Base-by-base conservation (phyloP, 2,329 filamentous ascomycete genomes). In the Exophiala viscosa region DNA sequence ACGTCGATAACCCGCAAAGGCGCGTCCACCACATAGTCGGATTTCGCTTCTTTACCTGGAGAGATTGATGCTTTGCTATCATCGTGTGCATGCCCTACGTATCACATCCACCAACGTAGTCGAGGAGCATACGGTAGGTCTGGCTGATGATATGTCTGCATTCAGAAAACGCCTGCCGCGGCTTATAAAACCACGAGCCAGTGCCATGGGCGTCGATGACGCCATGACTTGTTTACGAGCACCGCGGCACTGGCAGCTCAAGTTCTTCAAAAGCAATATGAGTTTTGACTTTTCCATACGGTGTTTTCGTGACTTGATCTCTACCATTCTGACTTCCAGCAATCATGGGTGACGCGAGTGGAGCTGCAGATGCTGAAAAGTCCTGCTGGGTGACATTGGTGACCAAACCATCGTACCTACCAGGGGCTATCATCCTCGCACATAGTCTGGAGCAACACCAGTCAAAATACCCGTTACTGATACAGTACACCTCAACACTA, bases 341-440 rank as follows among this genome's bases (percentile, higher is more conserved):
- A 31, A 23, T 18, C 35, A 32, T 42, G 40, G 20, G 17, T 20
- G 18, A 23, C 8, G 11, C 18, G 20, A 14, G 28, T 28, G 20
- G 40, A 31, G 11, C 7, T 31, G 14, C 40, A 5, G 8, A 5
- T 28, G 23, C 50, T 13, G 61, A 61, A 28, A 42, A 50, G 7
- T 73, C 74, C 3, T 80, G 77, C 63, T 61, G 59, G 57, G 71
- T 74, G 14, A 80, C 77, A 1, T 69, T 80, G 28, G 70, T 80
- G 31, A 80, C 77, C 1, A 70, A 73, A n/a, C 67, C 73, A 3
- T 75, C 72, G 15, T 80, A 80, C 60, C 70, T 81, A 5, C 72
- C 77, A 11, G 78, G 77, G 33, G 76, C 77, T 9, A 66, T 79
- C 6, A 66, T 79, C 8, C 72, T 80, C 9, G 72, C 76, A 9